phyloP scores from a whole-genome alignment of 192 early-diverging fungal species.

The Umbelopsis isabellina region DNA sequence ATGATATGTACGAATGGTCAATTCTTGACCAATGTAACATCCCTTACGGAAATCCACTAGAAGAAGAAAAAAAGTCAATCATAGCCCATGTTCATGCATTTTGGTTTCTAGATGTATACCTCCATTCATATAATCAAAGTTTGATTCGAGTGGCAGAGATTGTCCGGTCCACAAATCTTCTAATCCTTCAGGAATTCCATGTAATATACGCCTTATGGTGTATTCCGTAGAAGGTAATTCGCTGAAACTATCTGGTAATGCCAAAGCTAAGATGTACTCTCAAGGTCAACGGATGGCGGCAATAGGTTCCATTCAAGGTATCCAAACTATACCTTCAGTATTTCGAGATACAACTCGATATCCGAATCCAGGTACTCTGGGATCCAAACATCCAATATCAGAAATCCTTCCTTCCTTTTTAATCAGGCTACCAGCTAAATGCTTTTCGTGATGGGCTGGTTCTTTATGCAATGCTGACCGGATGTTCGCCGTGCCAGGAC shows the following conservation, averaged over 20 bases:
- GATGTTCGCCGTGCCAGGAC: conserved; percentile 42
- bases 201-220: conserved; percentile 74
- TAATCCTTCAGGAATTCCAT: conserved; percentile 90
- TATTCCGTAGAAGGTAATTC: conserved; percentile 63
- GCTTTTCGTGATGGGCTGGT: conserved; percentile 25
- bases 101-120: conserved; percentile 44
- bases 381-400: conserved; percentile 47
- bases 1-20: conserved; percentile 96
- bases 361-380: conserved; percentile 37
- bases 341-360: conserved; percentile 24
- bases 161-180: conserved; percentile 72
- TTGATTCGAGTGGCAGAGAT: conserved; percentile 87
- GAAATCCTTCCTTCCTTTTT: conserved; percentile 35
- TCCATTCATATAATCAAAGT: conserved; percentile 91
- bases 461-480: conserved; percentile 32
- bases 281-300: too few species aligned
- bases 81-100: not conserved
- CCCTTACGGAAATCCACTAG: conserved; percentile 96
- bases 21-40: conserved; percentile 97
- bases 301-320: not conserved
- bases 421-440: conserved; percentile 43
- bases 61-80: too few species aligned
- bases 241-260: conserved; percentile 56
- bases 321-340: not conserved
- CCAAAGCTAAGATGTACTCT: conserved; percentile 12